Conservation (phyloP, 1,284 basidiomycete genomes). For the Erythrobasidium hasegawianum region DNA sequence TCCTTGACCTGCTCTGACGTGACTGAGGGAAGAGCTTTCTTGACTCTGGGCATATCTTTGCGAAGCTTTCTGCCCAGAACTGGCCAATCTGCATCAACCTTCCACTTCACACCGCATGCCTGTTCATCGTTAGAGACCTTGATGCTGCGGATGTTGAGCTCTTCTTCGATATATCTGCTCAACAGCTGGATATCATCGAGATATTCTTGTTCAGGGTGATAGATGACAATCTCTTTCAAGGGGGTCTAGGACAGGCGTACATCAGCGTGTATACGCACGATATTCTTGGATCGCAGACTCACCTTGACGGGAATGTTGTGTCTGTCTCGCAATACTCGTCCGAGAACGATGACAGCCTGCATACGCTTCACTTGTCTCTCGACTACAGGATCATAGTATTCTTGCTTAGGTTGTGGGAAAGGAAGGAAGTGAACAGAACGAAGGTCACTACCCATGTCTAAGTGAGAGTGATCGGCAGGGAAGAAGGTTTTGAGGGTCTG, state of each 20-base stretch:
- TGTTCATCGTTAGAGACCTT: conserved; percentile 84
- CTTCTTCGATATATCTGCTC: conserved; percentile 84
- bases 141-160: conserved; percentile 90
- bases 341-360: conserved; percentile 90
- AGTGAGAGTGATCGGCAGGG: conserved; percentile 58
- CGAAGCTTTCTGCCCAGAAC: conserved; percentile 89
- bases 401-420: conserved; percentile 88
- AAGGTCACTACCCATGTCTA: conserved; percentile 64
- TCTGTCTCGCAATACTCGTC: conserved; percentile 82
- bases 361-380: conserved; percentile 92
- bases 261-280: neutral
- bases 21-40: conserved; percentile 76
- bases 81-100: conserved; percentile 91
- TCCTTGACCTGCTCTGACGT: conserved; percentile 77
- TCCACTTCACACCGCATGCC: conserved; percentile 82
- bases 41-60: conserved; percentile 87
- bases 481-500: conserved; percentile 83
- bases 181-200: conserved; percentile 80
- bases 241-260: conserved; percentile 65
- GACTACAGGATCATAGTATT: conserved; percentile 94
- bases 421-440: conserved; percentile 93
- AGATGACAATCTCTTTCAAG: conserved; percentile 86
- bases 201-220: conserved; percentile 83
- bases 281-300: conserved; percentile 31
- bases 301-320: conserved; percentile 88